Percentiles rank a stretch among this genome's conserved stretches.
Conservation (phyloP, 169 alveolate genomes). For the Cryptosporidium parvum region DNA sequence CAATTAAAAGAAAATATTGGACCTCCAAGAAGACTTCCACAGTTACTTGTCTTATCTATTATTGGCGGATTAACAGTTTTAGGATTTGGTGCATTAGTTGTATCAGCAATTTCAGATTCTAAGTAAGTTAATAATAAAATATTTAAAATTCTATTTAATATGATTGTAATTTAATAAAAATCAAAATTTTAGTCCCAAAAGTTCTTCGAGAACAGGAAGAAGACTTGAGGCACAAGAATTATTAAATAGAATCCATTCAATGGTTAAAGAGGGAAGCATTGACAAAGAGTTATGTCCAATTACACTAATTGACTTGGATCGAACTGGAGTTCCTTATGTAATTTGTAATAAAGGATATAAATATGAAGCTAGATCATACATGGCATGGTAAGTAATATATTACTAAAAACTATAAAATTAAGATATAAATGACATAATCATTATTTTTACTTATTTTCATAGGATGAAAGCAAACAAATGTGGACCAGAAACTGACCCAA, state of each 20-base stretch:
- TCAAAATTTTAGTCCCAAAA: conserved; percentile 32
- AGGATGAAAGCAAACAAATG: conserved; percentile 69
- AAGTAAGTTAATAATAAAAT: conserved; percentile 36
- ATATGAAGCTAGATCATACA: conserved; percentile 58
- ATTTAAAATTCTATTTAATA: background rate
- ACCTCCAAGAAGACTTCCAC: conserved; percentile 75
- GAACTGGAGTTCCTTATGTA: conserved; percentile 70
- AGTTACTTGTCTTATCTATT: conserved; percentile 41
- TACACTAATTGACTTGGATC: conserved; percentile 52
- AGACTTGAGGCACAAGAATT: conserved; percentile 63
- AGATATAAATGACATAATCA: background rate
- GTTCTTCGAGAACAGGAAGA: conserved; percentile 37
- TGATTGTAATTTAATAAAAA: background rate
- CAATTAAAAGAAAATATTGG: conserved; percentile 71
- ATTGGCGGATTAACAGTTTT: conserved; percentile 69
- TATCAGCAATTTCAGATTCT: conserved; percentile 59
- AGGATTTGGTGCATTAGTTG: conserved; percentile 75
- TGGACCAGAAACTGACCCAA: conserved; percentile 76
- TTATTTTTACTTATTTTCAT: background rate
- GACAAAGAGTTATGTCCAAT: conserved; percentile 64
- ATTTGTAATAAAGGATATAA: conserved; percentile 56
- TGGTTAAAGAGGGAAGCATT: conserved; percentile 64
- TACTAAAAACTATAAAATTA: background rate
- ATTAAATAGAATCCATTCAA: conserved; percentile 36
- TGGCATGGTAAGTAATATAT: conserved; percentile 45